Conservation (phyloP, 192 early-diverging fungal genomes). For the Backusella mclennaniae region DNA sequence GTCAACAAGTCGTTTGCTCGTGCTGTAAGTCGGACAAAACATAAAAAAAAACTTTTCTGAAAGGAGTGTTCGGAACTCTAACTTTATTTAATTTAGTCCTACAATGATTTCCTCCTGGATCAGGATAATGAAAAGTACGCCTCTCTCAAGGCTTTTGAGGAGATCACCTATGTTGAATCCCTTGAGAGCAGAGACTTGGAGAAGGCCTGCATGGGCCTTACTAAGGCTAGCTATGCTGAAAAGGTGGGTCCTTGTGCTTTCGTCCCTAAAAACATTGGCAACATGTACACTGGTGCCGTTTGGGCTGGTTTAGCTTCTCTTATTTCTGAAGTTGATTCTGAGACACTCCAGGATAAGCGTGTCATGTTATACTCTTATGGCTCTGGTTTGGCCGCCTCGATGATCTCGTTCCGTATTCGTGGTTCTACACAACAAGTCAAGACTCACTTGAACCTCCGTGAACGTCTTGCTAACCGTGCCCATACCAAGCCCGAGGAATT, state of each 20-base stretch:
- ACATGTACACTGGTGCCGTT: constrained; percentile 59
- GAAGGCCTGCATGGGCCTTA: constrained; percentile 82
- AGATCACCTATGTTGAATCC: constrained; percentile 65
- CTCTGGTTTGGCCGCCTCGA: constrained; percentile 91
- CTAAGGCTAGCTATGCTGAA: constrained; percentile 69
- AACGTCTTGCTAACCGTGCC: constrained; percentile 72
- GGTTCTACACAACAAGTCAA: constrained; percentile 62
- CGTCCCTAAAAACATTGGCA: constrained; percentile 89
- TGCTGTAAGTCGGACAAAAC: constrained; percentile 28
- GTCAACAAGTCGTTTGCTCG: constrained; percentile 94
- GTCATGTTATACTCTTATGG: constrained; percentile 94
- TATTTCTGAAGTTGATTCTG: constrained; percentile 68
- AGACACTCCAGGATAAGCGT: constrained; percentile 79
- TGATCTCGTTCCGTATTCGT: constrained; percentile 88
- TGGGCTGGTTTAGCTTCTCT: constrained; percentile 74
- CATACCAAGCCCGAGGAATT: constrained; percentile 75
- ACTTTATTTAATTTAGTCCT: constrained; percentile 49
- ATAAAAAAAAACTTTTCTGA: neutral
- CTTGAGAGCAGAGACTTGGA: constrained; percentile 88
- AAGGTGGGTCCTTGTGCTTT: constrained; percentile 81
- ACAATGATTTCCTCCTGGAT: constrained; percentile 89
- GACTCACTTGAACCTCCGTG: constrained; percentile 59
- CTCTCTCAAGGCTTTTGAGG: constrained; percentile 52
- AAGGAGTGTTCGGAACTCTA: neutral
- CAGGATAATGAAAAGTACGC: constrained; percentile 61